Evolutionary conservation across 106 monocot species (phyloP).

Genomic region (Apostasia shenzhenica): DNA sequence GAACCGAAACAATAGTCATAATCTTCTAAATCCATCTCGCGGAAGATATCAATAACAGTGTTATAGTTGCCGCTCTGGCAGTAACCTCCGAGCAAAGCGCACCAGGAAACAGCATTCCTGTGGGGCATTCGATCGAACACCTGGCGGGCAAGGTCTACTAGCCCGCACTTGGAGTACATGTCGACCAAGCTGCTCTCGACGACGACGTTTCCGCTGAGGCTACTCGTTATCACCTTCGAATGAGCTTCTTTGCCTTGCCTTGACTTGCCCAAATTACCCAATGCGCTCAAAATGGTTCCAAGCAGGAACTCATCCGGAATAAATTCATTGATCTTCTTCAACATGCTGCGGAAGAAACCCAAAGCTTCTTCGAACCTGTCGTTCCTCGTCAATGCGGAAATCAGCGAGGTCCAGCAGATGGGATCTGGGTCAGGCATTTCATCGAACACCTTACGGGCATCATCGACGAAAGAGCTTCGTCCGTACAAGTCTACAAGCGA

Average conservation of each 20-base stretch:
- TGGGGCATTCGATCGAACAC: constrained; percentile 68
- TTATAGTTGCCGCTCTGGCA: constrained; percentile 55
- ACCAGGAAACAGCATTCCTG: constrained; percentile 80
- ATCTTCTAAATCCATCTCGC: constrained; percentile 49
- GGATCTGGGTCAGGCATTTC: constrained; percentile 51
- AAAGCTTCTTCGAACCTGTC: constrained; percentile 61
- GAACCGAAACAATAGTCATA: constrained; percentile 61
- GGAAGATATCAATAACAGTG: constrained; percentile 47
- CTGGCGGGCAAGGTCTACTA: constrained; percentile 36
- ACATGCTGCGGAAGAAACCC: constrained; percentile 41
- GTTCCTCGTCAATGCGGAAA: constrained; percentile 53
- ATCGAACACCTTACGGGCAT: constrained; percentile 40
- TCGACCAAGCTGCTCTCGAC: constrained; percentile 74
- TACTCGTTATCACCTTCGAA: constrained; percentile 36
- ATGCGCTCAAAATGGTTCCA: constrained; percentile 50
- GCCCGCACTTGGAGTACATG: constrained; percentile 80
- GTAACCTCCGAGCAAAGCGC: constrained; percentile 77
- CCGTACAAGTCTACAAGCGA: constrained; percentile 72
- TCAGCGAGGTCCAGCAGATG: constrained; percentile 77
- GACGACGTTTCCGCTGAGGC: constrained; percentile 56
- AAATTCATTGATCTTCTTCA: constrained; percentile 14
- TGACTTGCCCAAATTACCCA: constrained; percentile 54
- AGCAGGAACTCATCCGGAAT: constrained; percentile 50
- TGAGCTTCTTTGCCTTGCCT: constrained; percentile 72
- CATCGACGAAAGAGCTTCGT: constrained; percentile 11